Evolutionary conservation across 306 rosid species (phyloP).

Genomic region (Aeschynomene evenia): DNA sequence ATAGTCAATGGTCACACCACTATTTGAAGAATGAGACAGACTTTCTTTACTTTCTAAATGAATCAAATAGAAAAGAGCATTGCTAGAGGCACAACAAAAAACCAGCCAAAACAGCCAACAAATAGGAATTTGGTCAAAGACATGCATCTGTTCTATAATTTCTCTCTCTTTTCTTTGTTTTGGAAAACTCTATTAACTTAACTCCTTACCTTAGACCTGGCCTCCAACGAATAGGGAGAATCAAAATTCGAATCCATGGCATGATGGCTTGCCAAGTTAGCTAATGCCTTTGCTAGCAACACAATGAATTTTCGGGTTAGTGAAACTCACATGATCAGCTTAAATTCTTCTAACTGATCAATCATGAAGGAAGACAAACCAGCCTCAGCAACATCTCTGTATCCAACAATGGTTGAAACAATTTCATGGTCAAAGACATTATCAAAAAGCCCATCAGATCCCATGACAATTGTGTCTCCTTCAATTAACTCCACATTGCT

Average conservation of each 20-base stretch:
- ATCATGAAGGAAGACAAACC: constrained; percentile 50
- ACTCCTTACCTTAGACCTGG: constrained; percentile 64
- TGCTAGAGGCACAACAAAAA: too few species aligned
- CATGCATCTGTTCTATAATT: constrained; percentile 1
- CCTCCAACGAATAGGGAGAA: constrained; percentile 88
- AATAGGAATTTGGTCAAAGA: too few species aligned
- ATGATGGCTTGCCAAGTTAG: constrained; percentile 81
- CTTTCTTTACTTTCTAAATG: constrained; percentile 11
- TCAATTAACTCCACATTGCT: constrained; percentile 59
- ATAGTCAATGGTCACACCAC: background rate
- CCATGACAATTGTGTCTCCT: constrained; percentile 80
- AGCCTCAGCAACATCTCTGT: constrained; percentile 63
- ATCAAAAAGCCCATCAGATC: constrained; percentile 84
- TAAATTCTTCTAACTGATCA: constrained; percentile 9
- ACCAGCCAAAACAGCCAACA: too few species aligned
- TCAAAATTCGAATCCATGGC: constrained; percentile 74
- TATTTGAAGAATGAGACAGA: background rate
- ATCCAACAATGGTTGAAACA: constrained; percentile 38
- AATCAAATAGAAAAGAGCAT: background rate
- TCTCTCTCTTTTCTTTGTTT: background rate
- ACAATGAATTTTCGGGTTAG: constrained; percentile 37
- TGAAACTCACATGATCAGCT: background rate
- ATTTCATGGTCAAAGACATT: constrained; percentile 79
- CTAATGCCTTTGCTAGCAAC: constrained; percentile 88
- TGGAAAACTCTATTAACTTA: background rate